Evolutionary conservation across 768 basidiomycete species (phyloP), one percentile per base, ranked within the genome.

Genomic region (Leccinum boreale): DNA sequence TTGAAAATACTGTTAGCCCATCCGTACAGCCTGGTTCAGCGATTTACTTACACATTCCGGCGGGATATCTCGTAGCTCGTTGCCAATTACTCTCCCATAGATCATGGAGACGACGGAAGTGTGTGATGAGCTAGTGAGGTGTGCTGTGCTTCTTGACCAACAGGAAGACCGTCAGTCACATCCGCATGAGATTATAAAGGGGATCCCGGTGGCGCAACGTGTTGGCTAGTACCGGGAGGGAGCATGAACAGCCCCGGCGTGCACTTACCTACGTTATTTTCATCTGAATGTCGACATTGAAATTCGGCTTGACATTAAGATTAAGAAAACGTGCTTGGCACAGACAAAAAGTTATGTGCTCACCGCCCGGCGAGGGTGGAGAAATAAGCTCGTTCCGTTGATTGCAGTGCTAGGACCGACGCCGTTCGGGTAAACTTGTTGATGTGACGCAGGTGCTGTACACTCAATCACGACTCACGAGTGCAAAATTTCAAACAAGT

Each of bases 1-100:
- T 71, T 64, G 52, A 26, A 49, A 39, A 33, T 15, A 33, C 35
- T 33, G 55, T 67, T 45, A 69, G 58, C 48, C 46, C 47, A 39
- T 26, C 28, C 28, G 49, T 12, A 21, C 19, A 56, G 35, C 29
- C 17, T 17, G 10, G 19, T 31, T 52, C 19, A 54, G 50, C 39
- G 48, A 53, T 6, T 33, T 49, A 62, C 72, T 67, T 49, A 69
- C 71, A 55, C 56, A 64, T 52, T 64, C 69, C 11, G 60, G 70
- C 0, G 72, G 72, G 50, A 72, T 53, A 46, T 63, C 65, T 48
- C 72, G 63, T 28, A 72, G 67, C 47, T 73, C 71, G 47, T 59
- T 58, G 35, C 71, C 72, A 46, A 72, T 65, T 54, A 69, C 62
- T 60, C 72, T 69, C 42, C 65, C 66, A 62, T 64, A 62, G 55